Evolutionary conservation across 768 basidiomycete genomes (phyloP), one percentile per base, ranked within the genome.

Genomic region (Termitomyces sp.): DNA sequence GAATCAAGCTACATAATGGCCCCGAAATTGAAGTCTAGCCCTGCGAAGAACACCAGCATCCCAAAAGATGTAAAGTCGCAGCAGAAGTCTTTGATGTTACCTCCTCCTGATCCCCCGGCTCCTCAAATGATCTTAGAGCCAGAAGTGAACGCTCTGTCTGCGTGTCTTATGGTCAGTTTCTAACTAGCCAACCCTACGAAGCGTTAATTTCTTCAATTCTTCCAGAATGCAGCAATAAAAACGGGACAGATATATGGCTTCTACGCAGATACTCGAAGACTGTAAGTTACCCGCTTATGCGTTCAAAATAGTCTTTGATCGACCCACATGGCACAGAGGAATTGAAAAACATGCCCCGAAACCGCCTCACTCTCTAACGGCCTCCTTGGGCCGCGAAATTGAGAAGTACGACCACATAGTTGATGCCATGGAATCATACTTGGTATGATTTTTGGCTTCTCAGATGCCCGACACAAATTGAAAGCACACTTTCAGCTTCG

Each of bases 391-490:
- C 15, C 81, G 81, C 38, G 88, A 90, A 64, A 73, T 91, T 3
- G 88, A 91, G 66, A 86, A 81, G 64, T 92, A 87, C 62, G 89
- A 92, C 64, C 87, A 90, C 62, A 60, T 91, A 5, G 89, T 88
- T 63, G 91, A 93, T 65, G 74, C 83, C 1, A 82, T 93, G 50
- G 91, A 92, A 67, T 78, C 83, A 41, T 82, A 84, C 52, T 63
- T 93, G 61, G 90, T 84, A 68, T 68, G 84, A 70, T 35, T 43
- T 40, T 33, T 47, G 33, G 26, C 28, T 40, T 45, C 21, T 43
- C 26, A 42, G 40, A 12, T 23, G 19, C n/a, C 56, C 14, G n/a
- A 26, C 43, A 35, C 23, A 53, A 5, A 15, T 53, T 45, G 50
- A 51, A 19, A 54, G 37, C 46, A 23, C 19, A 28, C n/a, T 37